A percentile compares a stretch with the other conserved stretches of the same genome.
Evolutionary conservation across 768 basidiomycete species (phyloP).

Genomic region (Mycena venus): DNA sequence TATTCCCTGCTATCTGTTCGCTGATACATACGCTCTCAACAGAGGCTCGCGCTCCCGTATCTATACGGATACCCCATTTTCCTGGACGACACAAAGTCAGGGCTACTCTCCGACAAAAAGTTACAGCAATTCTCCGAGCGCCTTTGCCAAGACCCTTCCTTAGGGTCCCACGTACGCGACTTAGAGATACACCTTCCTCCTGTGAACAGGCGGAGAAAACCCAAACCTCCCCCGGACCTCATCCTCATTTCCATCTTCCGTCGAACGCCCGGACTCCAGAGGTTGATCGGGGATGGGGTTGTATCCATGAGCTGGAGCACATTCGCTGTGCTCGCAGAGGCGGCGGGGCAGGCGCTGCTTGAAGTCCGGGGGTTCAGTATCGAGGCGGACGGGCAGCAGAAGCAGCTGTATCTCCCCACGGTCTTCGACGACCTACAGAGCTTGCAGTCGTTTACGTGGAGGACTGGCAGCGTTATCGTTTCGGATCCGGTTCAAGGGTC

Average conservation of each 20-base stretch:
- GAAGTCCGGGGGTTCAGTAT: neutral
- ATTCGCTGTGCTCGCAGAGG: neutral
- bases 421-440: neutral
- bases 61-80: neutral
- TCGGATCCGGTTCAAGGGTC: neutral
- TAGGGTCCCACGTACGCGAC: neutral
- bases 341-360: neutral
- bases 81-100: neutral
- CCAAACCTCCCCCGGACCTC: neutral
- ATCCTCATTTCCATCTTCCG: neutral
- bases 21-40: too few relatives aligned
- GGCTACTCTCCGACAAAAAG: too few relatives aligned
- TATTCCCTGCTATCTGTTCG: neutral
- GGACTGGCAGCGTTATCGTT: neutral
- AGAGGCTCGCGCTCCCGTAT: neutral
- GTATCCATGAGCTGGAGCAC: neutral
- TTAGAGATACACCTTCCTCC: neutral
- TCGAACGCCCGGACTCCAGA: neutral
- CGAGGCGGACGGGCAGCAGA: neutral
- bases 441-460: neutral
- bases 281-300: neutral
- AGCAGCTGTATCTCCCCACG: neutral
- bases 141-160: neutral
- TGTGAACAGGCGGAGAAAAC: neutral
- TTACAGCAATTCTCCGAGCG: neutral